Percentiles rank a stretch among this genome's conserved stretches.
These are phyloP conservation scores for Fusarium ramigenum DNA, from an alignment of 2,329 filamentous ascomycete genomes.

Conservation along the genomic window DNA sequence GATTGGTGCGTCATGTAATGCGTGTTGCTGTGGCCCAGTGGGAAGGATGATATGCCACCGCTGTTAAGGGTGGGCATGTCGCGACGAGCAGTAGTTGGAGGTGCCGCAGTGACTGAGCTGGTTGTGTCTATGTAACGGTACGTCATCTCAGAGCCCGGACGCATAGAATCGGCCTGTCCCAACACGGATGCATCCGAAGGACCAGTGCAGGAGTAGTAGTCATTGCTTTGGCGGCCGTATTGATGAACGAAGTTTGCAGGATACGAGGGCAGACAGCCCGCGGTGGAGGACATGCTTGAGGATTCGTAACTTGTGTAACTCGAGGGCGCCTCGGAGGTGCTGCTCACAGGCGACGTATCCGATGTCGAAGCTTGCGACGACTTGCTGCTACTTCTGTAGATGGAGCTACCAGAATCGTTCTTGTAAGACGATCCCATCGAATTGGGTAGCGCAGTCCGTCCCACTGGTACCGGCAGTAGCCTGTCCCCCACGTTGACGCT, in stretches of 20 bases:
- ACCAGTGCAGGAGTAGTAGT: conserved; percentile 32
- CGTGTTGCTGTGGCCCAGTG: conserved; percentile 17
- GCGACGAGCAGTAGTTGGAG: conserved; percentile 18
- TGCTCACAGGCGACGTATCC: conserved; percentile 34
- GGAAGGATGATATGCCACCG: conserved; percentile 8
- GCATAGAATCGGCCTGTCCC: conserved; percentile 17
- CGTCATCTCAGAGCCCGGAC: conserved; percentile 36
- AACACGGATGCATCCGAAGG: conserved; percentile 26
- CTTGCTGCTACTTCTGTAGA: conserved; percentile 36
- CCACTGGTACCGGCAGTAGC: conserved; percentile 30
- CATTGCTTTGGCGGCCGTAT: conserved; percentile 26
- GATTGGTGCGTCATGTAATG: conserved; percentile 21
- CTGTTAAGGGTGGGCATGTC: conserved; percentile 21
- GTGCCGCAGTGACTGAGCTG: conserved; percentile 19
- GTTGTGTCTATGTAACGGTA: conserved; percentile 48
- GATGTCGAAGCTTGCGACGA: conserved; percentile 29
- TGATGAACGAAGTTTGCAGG: conserved; percentile 26
- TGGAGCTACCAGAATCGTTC: conserved; percentile 39
- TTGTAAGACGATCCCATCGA: conserved; percentile 38
- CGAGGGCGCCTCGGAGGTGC: conserved; percentile 31
- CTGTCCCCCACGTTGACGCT: conserved; percentile 31
- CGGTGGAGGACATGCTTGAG: conserved; percentile 31
- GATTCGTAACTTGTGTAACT: conserved; percentile 41
- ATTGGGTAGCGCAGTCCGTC: conserved; percentile 29
- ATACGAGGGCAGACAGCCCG: conserved; percentile 29